A percentile compares a stretch with the other conserved stretches of the same genome.
phyloP scores from a whole-genome alignment of 75 land plant genomes.

The Larix kaempferi region DNA sequence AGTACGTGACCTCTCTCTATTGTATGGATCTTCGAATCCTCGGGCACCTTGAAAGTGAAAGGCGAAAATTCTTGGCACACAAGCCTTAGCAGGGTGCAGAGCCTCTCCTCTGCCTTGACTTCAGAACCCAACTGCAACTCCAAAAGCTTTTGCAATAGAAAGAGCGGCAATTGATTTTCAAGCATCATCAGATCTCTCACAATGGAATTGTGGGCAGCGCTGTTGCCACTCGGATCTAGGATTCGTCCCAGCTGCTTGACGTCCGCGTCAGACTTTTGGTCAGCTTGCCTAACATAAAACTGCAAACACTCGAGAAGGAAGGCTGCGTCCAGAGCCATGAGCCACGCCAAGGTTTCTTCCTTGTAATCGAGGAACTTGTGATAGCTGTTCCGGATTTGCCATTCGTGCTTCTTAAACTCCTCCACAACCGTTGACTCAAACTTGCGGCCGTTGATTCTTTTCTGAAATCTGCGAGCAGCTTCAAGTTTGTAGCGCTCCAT shows the following conservation, averaged over 20 bases:
- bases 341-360: not conserved
- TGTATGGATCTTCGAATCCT: not conserved
- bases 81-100: not conserved
- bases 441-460: not conserved
- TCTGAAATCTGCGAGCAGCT: not conserved
- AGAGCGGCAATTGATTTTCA: not conserved
- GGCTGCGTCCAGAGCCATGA: not conserved
- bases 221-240: not conserved
- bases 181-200: slow-evolving; percentile 1
- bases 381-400: not conserved
- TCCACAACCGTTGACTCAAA: not conserved
- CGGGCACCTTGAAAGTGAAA: too few species aligned
- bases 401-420: not conserved
- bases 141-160: not conserved
- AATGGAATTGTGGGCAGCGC: not conserved
- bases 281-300: not conserved
- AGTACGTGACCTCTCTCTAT: not conserved
- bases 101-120: not conserved
- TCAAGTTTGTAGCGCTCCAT: not conserved
- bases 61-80: too few species aligned
- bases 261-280: not conserved
- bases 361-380: not conserved
- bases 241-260: not conserved
- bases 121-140: not conserved
- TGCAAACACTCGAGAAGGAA: not conserved